phyloP scores from a whole-genome alignment of 208 protist genomes.

The Crithidia bombi region DNA sequence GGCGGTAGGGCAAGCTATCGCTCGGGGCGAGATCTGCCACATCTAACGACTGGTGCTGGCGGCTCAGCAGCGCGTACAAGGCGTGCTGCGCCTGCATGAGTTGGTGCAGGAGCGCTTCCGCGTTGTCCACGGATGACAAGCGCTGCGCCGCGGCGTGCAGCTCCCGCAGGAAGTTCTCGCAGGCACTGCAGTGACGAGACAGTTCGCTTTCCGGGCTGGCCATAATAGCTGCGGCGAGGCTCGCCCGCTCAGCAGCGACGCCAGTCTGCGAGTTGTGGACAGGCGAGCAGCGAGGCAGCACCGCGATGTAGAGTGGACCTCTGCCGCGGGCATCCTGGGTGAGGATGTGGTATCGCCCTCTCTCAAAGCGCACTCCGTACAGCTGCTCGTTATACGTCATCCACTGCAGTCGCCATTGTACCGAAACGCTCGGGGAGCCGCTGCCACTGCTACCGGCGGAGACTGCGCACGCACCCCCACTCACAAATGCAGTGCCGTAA shows the following conservation, averaged over 20 bases:
- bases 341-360: slow-evolving; percentile 56
- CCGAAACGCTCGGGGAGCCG: background rate
- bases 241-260: slow-evolving; percentile 3
- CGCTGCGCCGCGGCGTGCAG: slow-evolving; percentile 20
- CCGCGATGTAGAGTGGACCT: slow-evolving; percentile 53
- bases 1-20: slow-evolving; percentile 46
- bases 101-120: slow-evolving; percentile 34
- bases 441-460: background rate
- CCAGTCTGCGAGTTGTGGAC: slow-evolving; percentile 26
- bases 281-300: slow-evolving; percentile 41
- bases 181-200: slow-evolving; percentile 42
- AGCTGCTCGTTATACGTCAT: slow-evolving; percentile 38
- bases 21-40: slow-evolving; percentile 41
- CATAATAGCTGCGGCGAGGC: slow-evolving; percentile 49
- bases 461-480: background rate
- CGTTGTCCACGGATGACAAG: slow-evolving; percentile 6
- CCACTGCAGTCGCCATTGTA: slow-evolving; percentile 29
- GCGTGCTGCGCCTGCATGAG: slow-evolving; percentile 52
- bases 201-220: slow-evolving; percentile 47
- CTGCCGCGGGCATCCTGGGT: slow-evolving; percentile 53
- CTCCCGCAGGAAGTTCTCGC: slow-evolving; percentile 34
- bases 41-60: slow-evolving; percentile 45
- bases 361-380: slow-evolving; percentile 49
- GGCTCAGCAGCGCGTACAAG: slow-evolving; percentile 57
- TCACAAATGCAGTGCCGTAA: slow-evolving; percentile 41